A percentile compares a stretch with the other conserved stretches of the same genome.
These are phyloP conservation scores for Flaveria trinervia DNA, from an alignment of 129 eudicot species.

Conservation along the genomic window DNA sequence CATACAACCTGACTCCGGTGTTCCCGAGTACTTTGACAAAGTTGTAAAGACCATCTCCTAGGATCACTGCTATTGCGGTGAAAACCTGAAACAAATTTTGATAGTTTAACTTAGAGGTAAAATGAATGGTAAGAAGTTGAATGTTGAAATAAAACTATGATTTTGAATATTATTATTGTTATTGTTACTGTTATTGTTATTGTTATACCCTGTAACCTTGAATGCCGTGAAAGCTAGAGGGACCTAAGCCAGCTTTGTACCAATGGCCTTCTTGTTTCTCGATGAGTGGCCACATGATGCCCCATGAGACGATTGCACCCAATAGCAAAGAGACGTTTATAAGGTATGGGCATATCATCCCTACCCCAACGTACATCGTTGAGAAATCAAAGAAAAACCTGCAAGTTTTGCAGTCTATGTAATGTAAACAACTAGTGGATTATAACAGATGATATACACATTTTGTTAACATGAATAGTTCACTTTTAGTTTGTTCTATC, in stretches of 20 bases:
- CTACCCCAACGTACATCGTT: conserved; percentile 66
- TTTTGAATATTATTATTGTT: background rate
- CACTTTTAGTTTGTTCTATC: too few relatives aligned
- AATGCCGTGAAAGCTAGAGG: conserved; percentile 55
- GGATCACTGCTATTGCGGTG: conserved; percentile 63
- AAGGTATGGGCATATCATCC: conserved; percentile 67
- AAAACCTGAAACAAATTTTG: conserved; percentile 43
- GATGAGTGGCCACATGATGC: conserved; percentile 63
- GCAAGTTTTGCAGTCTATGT: background rate
- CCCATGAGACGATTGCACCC: conserved; percentile 69
- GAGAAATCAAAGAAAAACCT: conserved; percentile 68
- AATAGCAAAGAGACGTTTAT: conserved; percentile 56
- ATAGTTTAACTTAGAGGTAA: background rate
- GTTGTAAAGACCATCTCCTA: conserved; percentile 76
- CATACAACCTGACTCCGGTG: conserved; percentile 7
- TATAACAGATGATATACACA: too few relatives aligned
- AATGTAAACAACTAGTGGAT: background rate
- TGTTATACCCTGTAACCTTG: conserved; percentile 59
- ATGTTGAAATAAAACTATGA: background rate
- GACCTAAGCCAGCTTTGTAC: conserved; percentile 37
- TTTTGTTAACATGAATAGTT: too few relatives aligned
- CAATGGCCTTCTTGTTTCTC: conserved; percentile 55
- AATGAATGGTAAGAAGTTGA: background rate
- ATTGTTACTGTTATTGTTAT: too few relatives aligned
- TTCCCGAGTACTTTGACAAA: conserved; percentile 35